These are phyloP conservation scores for Cladosporium sp. DNA, from an alignment of 2,329 filamentous ascomycete species.

Conservation along the genomic window DNA sequence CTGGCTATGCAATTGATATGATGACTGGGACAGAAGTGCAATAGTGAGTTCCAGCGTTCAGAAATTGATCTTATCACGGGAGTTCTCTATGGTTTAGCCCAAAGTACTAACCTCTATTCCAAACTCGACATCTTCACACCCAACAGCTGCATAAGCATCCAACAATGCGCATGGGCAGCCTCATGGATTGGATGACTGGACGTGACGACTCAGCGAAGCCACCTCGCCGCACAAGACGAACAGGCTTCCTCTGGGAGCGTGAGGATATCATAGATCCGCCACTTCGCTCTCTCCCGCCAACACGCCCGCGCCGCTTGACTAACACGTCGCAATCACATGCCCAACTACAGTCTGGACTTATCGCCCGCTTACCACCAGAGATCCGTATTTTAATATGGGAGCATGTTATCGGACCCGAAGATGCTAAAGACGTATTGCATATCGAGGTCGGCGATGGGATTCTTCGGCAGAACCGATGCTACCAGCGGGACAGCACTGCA, in stretches of 20 bases:
- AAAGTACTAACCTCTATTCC: no score
- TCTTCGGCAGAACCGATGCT: slow-evolving; percentile 12
- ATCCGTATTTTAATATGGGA: slow-evolving; percentile 12
- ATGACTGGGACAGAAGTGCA: no score
- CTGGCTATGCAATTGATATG: no score
- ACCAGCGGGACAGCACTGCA: slow-evolving; percentile 6
- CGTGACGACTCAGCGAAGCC: not conserved
- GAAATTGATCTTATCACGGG: no score
- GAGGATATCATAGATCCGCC: slow-evolving; percentile 6
- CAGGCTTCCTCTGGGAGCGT: slow-evolving; percentile 7
- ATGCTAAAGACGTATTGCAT: slow-evolving; percentile 12
- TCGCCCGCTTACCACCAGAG: slow-evolving; percentile 8
- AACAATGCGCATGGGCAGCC: slow-evolving; percentile 4
- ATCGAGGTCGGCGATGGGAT: slow-evolving; percentile 12
- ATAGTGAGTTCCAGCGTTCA: no score
- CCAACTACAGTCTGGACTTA: slow-evolving; percentile 11
- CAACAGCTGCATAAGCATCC: slow-evolving; percentile 1
- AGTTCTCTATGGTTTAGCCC: no score
- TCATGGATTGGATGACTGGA: slow-evolving; percentile 9
- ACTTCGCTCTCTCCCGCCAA: slow-evolving; percentile 7
- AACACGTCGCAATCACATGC: slow-evolving; percentile 3
- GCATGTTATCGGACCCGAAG: slow-evolving; percentile 11
- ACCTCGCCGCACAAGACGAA: slow-evolving; percentile 1
- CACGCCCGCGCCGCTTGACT: slow-evolving; percentile 8
- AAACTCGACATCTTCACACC: slow-evolving; percentile 1